Base-by-base conservation (phyloP, 2,329 filamentous ascomycete genomes). In the Proliferodiscus dingleyae region DNA sequence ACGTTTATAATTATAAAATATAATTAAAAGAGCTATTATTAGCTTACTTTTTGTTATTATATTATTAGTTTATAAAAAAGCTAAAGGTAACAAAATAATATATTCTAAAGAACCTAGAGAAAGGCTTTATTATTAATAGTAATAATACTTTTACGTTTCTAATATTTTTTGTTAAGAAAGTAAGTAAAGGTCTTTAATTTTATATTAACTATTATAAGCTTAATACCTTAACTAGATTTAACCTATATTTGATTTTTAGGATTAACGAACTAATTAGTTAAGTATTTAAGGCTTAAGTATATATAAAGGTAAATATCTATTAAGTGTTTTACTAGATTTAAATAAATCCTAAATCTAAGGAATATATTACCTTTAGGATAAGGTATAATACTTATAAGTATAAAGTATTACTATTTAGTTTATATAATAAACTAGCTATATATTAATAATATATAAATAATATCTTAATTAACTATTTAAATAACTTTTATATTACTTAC, bases 341-440 rank as follows among this genome's bases (percentile, higher is more conserved):
- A n/a, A 52, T 59, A 10, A 34, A 33, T 15, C 34, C 38, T 21
- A 43, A 36, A 1, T 49, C 47, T 4, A 47, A 58, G 41, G 47
- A 49, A 39, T 47, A 49, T 22, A 57, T 49, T 10, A 51, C 54
- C 4, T 58, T 55, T 29, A 16, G 46, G 4, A 54, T 42, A 0
- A 8, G 44, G 23, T 53, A 50, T 28, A 29, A 55, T 6, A 45
- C 54, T 1, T 64, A 54, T 46, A 47, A 64, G 37, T 63, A 56
- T 30, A 21, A 49, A 16, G 51, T 63, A 1, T 58, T 56, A 38
- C 51, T 48, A 1, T 62, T 64, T 53, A 41, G 59, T 19, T 30
- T 59, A 24, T 49, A 38, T 11, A 59, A 56, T 30, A 39, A 41
- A 37, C 50, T 41, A 10, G 46, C 37, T 18, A 41, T 46, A 28